Conservation (phyloP, 139 green algal species). For the Chlorella sp. region DNA sequence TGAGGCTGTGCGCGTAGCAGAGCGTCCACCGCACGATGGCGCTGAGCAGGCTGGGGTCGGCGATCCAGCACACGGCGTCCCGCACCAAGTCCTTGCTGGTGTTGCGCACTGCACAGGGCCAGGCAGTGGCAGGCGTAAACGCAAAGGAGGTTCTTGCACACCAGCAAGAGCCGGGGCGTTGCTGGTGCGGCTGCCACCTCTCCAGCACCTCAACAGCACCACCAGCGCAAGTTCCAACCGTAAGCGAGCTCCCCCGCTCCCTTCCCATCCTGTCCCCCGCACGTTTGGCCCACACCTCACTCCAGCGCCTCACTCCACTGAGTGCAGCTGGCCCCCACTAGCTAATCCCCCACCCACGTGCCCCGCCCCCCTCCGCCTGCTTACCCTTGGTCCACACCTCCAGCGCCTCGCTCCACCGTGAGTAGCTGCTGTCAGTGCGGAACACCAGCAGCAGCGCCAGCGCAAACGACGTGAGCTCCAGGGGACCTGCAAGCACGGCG, state of each 20-base stretch:
- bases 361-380: no score
- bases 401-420: slow-evolving; percentile 25
- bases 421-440: slow-evolving; percentile 37
- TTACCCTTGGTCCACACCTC: slow-evolving; percentile 4
- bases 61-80: slow-evolving; percentile 4
- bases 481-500: slow-evolving; percentile 8
- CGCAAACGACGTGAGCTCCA: slow-evolving; percentile 35
- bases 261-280: no score
- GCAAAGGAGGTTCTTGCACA: no score
- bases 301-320: no score
- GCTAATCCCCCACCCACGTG: no score
- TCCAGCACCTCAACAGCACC: no score
- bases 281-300: no score
- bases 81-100: slow-evolving; percentile 13
- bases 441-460: slow-evolving; percentile 47
- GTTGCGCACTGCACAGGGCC: slow-evolving; percentile 5
- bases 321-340: no score
- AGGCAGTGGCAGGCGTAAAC: not conserved
- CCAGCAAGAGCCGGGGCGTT: no score
- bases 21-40: slow-evolving; percentile 9
- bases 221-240: no score
- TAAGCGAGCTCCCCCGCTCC: no score
- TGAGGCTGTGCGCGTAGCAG: not conserved
- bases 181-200: no score
- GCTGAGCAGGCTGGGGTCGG: not conserved